A percentile compares a stretch with the other conserved stretches of the same genome.
These are phyloP conservation scores for Aspergillus tamarii DNA, from an alignment of 2,329 filamentous ascomycete genomes.

Conservation along the genomic window DNA sequence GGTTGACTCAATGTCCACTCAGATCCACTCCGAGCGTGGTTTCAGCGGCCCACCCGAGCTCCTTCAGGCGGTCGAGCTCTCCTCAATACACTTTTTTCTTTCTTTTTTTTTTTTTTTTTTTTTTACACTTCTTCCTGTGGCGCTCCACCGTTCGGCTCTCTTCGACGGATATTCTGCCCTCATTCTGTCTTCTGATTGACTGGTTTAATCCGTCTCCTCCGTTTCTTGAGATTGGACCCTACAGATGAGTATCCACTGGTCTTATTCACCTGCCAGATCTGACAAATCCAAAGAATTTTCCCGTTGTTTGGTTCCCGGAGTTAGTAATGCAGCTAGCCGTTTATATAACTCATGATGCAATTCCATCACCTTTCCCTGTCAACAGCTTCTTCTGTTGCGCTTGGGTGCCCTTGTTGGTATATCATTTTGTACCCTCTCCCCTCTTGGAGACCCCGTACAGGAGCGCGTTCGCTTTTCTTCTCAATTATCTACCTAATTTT, in stretches of 20 bases:
- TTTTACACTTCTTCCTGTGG: not conserved
- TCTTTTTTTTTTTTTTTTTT: not conserved
- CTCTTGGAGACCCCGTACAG: conserved; percentile 7
- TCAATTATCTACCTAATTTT: not conserved
- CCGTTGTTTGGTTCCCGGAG: conserved; percentile 10
- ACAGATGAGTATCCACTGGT: conserved; percentile 4
- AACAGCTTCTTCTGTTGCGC: not conserved
- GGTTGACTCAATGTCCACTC: conserved; percentile 3
- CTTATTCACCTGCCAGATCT: conserved; percentile 7
- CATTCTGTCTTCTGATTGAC: conserved; percentile 12
- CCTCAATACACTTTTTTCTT: not conserved
- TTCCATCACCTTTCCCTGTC: not conserved
- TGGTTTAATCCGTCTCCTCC: conserved; percentile 17
- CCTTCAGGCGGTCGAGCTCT: not conserved
- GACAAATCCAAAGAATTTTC: conserved; percentile 19
- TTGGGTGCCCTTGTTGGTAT: conserved; percentile 4
- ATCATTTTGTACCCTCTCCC: conserved; percentile 12
- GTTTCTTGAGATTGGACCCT: conserved; percentile 12
- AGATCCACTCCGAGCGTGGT: not conserved
- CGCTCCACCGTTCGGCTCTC: conserved; percentile 10
- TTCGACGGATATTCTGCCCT: conserved; percentile 10
- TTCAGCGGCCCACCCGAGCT: conserved; percentile 6
- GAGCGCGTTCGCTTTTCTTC: not conserved
- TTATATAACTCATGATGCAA: conserved; percentile 20
- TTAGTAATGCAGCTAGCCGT: conserved; percentile 15